Percentiles rank a stretch among this genome's conserved stretches.
phyloP scores from a whole-genome alignment of 1,139 yeast genomes.

The Pichia sp. region DNA sequence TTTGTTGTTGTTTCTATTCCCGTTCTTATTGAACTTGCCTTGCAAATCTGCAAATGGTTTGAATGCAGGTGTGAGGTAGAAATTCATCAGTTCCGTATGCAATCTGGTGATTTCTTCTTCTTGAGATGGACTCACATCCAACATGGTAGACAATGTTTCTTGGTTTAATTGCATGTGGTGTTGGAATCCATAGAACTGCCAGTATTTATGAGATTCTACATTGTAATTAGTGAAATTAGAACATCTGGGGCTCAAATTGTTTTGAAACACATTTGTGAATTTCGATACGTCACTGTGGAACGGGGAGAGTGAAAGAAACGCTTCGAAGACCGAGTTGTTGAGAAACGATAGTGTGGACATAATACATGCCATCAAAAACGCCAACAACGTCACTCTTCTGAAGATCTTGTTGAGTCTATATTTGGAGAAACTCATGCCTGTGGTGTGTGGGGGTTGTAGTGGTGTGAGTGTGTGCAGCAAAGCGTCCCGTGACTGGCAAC shows the following conservation, averaged over 20 bases:
- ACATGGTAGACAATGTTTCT: slow-evolving; percentile 21
- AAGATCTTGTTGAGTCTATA: slow-evolving; percentile 7
- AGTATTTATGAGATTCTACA: slow-evolving; percentile 20
- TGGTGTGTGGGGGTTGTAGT: neutral
- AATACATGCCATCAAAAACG: slow-evolving; percentile 1
- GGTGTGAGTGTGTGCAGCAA: neutral
- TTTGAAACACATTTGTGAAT: slow-evolving; percentile 19
- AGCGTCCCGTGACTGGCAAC: too few relatives aligned
- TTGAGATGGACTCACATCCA: slow-evolving; percentile 24
- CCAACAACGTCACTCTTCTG: slow-evolving; percentile 5
- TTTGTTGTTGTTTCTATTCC: slow-evolving; percentile 11
- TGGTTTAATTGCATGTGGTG: slow-evolving; percentile 23
- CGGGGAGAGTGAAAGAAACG: slow-evolving; percentile 1
- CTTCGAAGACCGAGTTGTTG: slow-evolving; percentile 3
- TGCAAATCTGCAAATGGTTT: slow-evolving; percentile 16
- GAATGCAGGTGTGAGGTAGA: slow-evolving; percentile 14
- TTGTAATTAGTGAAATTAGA: slow-evolving; percentile 25
- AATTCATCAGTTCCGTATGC: slow-evolving; percentile 21
- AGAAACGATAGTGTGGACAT: slow-evolving; percentile 4
- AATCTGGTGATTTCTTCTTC: slow-evolving; percentile 23
- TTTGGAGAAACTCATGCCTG: slow-evolving; percentile 9
- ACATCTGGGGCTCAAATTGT: slow-evolving; percentile 23
- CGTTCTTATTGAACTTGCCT: slow-evolving; percentile 10
- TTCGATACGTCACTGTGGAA: slow-evolving; percentile 13
- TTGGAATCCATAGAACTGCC: slow-evolving; percentile 33